These are phyloP conservation scores for Hemerocallis citrina DNA, from an alignment of 106 monocot genomes.

Conservation along the genomic window DNA sequence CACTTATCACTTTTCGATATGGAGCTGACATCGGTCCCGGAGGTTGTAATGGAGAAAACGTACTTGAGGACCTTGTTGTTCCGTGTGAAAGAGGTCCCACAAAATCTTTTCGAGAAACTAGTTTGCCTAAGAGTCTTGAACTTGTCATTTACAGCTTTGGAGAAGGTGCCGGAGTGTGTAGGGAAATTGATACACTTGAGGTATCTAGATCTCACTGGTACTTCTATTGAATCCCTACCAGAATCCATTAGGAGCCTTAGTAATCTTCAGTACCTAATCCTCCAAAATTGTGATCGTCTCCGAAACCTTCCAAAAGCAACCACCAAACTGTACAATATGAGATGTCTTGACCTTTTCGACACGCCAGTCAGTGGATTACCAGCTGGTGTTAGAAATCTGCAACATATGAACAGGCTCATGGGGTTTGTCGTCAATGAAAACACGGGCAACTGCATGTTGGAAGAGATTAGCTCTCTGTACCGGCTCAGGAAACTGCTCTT, in stretches of 20 bases:
- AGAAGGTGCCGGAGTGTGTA: constrained; percentile 7
- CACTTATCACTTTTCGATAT: background rate
- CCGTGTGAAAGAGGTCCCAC: background rate
- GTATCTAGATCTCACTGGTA: constrained; percentile 12
- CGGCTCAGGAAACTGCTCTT: background rate
- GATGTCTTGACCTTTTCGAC: background rate
- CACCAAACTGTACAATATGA: background rate
- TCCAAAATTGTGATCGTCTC: background rate
- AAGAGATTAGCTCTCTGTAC: background rate
- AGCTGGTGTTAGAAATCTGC: background rate
- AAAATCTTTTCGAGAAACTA: background rate
- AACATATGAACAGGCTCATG: background rate
- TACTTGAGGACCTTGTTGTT: constrained; percentile 11
- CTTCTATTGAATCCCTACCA: constrained; percentile 10
- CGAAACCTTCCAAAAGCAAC: background rate
- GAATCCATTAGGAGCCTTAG: constrained; percentile 4
- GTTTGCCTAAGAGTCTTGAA: constrained; percentile 1
- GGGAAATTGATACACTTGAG: constrained; percentile 18
- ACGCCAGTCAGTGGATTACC: background rate
- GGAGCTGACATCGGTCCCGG: background rate
- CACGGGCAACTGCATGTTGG: background rate
- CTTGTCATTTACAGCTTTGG: background rate
- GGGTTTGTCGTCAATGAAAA: background rate
- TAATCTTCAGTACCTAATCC: constrained; percentile 15
- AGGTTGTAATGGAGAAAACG: background rate